A percentile compares a stretch with the other conserved stretches of the same genome.
These are phyloP conservation scores for Colletotrichum trifolii DNA, from an alignment of 2,329 filamentous ascomycete genomes.

Conservation along the genomic window DNA sequence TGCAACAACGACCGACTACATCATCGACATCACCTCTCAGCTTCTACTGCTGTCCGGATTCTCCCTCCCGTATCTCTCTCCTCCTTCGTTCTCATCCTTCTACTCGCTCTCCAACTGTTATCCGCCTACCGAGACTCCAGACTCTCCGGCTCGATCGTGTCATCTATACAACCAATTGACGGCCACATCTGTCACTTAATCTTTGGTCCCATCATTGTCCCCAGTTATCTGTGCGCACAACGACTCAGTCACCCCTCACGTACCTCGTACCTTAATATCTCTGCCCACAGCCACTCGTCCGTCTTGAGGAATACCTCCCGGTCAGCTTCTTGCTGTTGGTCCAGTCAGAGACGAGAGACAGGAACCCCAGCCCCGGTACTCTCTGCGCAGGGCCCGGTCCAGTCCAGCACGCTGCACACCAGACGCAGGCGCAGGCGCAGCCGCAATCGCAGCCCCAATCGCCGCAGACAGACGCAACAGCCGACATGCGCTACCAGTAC, in stretches of 20 bases:
- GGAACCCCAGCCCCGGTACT: no score
- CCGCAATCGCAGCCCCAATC: constrained; percentile 26
- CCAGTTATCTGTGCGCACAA: constrained; percentile 33
- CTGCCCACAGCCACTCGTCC: constrained; percentile 22
- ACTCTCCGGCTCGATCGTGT: constrained; percentile 8
- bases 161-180: constrained; percentile 34
- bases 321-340: constrained; percentile 5
- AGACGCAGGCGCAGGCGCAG: constrained; percentile 24
- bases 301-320: constrained; percentile 16
- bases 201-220: constrained; percentile 30
- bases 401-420: not conserved
- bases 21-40: no score
- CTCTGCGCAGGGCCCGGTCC: no score
- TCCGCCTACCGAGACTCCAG: not conserved
- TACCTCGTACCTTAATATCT: constrained; percentile 21
- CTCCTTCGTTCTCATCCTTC: no score
- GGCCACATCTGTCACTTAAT: constrained; percentile 29
- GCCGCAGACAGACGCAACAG: constrained; percentile 12
- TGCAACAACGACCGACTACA: no score
- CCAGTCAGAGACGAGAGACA: not conserved
- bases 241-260: constrained; percentile 32
- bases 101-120: not conserved
- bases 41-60: no score
- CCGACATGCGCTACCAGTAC: not conserved
- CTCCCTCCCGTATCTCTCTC: no score